Base-by-base conservation (phyloP, 495 filamentous ascomycete species). In the Daldinia caldariorum region DNA sequence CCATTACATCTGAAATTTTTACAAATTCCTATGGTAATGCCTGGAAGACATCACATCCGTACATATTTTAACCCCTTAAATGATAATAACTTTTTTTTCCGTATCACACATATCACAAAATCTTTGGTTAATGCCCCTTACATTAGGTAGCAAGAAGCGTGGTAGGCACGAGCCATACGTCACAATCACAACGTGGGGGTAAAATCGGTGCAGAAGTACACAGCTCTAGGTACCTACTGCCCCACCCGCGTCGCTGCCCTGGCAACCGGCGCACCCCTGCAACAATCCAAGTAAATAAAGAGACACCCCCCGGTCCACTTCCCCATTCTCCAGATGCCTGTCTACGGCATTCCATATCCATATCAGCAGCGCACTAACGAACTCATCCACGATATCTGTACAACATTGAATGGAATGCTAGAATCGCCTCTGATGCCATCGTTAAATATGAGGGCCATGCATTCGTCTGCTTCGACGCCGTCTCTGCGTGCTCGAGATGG, bases 401-500 rank as follows among this genome's bases (percentile, higher is more conserved):
- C 83, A 51, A 81, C 78, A 61, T 71, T 86, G 68, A 77, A 77
- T 77, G 79, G 74, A 70, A 82, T 85, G 72, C 67, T 82, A 37
- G 77, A 83, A 49, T 76, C 82, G 41, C 77, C 81, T 55, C 71
- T 83, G 50, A 81, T 86, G 79, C 79, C 83, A 47, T 76, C 79
- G 74, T 79, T 47, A 66, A 77, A 58, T 70, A 77, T 69, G 68
- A 74, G 76, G 53, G 63, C 76, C 61, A 73, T 85, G 54, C 86
- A 83, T 62, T 89, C 86, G 34, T 87, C 83, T 59, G 89, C 89
- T 51, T 92, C 89, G 49, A 88, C 88, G 12, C 87, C 87, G 26
- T 93, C 90, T 38, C 78, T 95, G 74, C 89, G 92, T 41, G 90
- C 91, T 12, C 82, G 90, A 71, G 90, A 94, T 76, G 86, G 87